Conservation (phyloP, 106 monocot genomes). For the Narthecium ossifragum region DNA sequence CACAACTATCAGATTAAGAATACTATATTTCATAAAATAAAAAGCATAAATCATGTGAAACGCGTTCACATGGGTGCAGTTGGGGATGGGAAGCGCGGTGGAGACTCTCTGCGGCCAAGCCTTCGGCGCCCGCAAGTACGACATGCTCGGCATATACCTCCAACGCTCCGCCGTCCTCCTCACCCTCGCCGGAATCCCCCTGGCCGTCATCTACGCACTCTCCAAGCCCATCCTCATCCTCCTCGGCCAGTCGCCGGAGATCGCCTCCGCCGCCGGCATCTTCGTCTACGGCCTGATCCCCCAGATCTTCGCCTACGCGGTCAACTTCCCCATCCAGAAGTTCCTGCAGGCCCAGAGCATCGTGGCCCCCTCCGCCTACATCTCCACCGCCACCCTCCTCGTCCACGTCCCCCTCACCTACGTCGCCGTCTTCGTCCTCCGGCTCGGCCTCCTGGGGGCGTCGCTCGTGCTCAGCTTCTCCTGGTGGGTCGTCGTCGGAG, state of each 20-base stretch:
- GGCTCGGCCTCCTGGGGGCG: constrained; percentile 64
- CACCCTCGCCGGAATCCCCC: constrained; percentile 47
- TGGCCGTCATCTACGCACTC: constrained; percentile 57
- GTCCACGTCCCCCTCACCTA: constrained; percentile 63
- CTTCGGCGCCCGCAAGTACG: constrained; percentile 61
- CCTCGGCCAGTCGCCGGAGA: constrained; percentile 65
- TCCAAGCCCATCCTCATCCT: constrained; percentile 48
- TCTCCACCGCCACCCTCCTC: constrained; percentile 28
- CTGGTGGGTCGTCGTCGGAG: constrained; percentile 69
- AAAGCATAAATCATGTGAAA: too few relatives aligned
- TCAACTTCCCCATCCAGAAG: constrained; percentile 89
- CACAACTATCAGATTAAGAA: too few relatives aligned
- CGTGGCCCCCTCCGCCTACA: constrained; percentile 74
- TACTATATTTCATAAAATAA: too few relatives aligned
- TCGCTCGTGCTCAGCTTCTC: constrained; percentile 55
- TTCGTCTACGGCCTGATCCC: constrained; percentile 91
- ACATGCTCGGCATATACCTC: constrained; percentile 84
- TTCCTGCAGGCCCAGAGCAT: constrained; percentile 92
- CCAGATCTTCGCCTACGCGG: constrained; percentile 90
- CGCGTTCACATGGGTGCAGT: constrained; percentile 12
- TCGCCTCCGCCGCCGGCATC: constrained; percentile 48
- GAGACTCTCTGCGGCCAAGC: constrained; percentile 94
- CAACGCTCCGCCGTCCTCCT: constrained; percentile 72
- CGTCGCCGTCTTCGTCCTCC: constrained; percentile 39
- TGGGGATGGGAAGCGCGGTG: constrained; percentile 92